A percentile compares a stretch with the other conserved stretches of the same genome.
phyloP scores from a whole-genome alignment of 345 rosid species.

The Euclidium syriacum region DNA sequence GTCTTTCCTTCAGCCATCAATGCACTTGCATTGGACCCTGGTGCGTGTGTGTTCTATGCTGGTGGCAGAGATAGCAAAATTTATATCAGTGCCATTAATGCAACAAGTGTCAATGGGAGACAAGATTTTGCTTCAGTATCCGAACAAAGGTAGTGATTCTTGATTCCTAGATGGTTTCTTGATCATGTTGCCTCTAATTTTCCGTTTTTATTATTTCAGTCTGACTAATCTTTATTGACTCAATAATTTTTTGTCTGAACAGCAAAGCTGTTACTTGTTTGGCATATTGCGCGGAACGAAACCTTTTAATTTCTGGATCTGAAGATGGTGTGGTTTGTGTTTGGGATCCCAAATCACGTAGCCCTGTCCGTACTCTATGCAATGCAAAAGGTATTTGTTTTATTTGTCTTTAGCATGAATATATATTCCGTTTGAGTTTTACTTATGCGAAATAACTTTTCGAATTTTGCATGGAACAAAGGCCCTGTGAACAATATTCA shows the following conservation, averaged over 20 bases:
- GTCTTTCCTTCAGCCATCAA: constrained; percentile 69
- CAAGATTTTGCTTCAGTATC: constrained; percentile 62
- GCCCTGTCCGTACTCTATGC: constrained; percentile 44
- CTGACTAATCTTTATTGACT: too few relatives aligned
- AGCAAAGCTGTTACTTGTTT: constrained; percentile 75
- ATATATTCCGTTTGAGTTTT: neutral
- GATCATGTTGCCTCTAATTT: constrained; percentile 1
- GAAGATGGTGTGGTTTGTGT: constrained; percentile 72
- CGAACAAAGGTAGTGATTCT: constrained; percentile 49
- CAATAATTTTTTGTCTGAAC: constrained; percentile 20
- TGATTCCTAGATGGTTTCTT: neutral
- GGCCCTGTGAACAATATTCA: constrained; percentile 72
- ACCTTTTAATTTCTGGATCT: constrained; percentile 68
- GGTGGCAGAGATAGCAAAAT: constrained; percentile 79
- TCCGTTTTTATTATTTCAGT: too few relatives aligned
- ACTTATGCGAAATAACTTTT: neutral
- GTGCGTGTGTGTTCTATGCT: constrained; percentile 76
- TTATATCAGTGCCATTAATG: constrained; percentile 59
- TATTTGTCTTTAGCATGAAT: too few relatives aligned
- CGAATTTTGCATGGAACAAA: neutral
- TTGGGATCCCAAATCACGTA: constrained; percentile 52
- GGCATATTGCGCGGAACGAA: constrained; percentile 49
- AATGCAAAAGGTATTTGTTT: constrained; percentile 68
- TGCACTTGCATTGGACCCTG: constrained; percentile 77
- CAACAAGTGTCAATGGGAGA: constrained; percentile 49